Base-by-base conservation (phyloP, 176 grass and related monocot genomes). In the Oryza glumipatula region DNA sequence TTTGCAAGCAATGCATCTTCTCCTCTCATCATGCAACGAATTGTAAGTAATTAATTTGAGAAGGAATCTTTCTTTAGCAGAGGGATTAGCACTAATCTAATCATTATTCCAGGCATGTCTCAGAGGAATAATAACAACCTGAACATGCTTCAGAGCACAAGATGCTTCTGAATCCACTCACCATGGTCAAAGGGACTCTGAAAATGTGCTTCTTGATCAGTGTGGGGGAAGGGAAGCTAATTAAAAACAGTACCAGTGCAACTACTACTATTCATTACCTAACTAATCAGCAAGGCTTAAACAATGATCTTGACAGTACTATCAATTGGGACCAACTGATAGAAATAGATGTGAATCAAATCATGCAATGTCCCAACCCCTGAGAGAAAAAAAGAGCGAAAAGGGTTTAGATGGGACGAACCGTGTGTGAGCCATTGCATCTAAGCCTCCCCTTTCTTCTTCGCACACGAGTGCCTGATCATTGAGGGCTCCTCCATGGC, bases 391-490 rank as follows among this genome's bases (percentile, higher is more conserved):
- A 56, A 26, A 76, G 11, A 48, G 69, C 0, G 1, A 52, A 52
- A 21, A 43, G 24, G n/a, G 48, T 64, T 74, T 17, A 3, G 2
- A 19, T 76, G 60, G 78, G 78, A 85, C 78, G 66, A 54, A 65
- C 19, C 7, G 17, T 58, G 54, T 21, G 68, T 13, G 80, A 79
- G n/a, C 73, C 19, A 15, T 39, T 44, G 30, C 32, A 9, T 45
- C 82, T 61, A 72, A 32, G 30, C 30, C 44, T 68, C 26, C 6
- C 39, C 39, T 41, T 41, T 41, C 19, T 56, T 19, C 52, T 19
- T 58, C 12, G 52, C 77, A 80, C 88, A 89, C 82, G 80, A 83
- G 84, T 79, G 84, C 79, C 84, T 65, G 32, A 83, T 83, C 68
- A 90, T 86, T 70, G 80, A 82, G 86, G 79, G 86, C 54, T 58